Percentiles rank a stretch among this genome's conserved stretches.
phyloP scores from a whole-genome alignment of 176 grass and related monocot genomes.

The Metroxylon sagu region DNA sequence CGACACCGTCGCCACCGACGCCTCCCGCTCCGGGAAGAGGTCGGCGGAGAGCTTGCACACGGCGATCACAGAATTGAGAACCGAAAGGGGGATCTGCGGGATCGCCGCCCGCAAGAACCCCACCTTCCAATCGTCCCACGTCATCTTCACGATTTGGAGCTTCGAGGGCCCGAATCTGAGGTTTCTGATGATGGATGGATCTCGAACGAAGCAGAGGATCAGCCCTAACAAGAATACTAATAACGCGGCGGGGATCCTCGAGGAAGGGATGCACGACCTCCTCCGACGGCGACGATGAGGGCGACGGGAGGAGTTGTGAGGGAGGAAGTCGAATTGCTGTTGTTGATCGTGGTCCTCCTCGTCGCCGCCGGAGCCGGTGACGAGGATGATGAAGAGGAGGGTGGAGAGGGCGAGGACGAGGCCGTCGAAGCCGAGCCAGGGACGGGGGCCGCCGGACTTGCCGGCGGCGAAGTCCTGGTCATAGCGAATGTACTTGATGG shows the following conservation, averaged over 20 bases:
- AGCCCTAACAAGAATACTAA: slow-evolving; percentile 65
- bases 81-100: slow-evolving; percentile 76
- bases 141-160: slow-evolving; percentile 41
- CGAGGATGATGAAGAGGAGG: slow-evolving; percentile 62
- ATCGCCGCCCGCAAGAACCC: slow-evolving; percentile 67
- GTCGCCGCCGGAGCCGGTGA: slow-evolving; percentile 59
- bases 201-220: slow-evolving; percentile 61
- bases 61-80: slow-evolving; percentile 84
- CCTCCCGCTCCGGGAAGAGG: slow-evolving; percentile 52
- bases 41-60: slow-evolving; percentile 94
- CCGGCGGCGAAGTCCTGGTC: slow-evolving; percentile 58
- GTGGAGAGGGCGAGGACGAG: slow-evolving; percentile 57
- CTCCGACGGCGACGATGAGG: not conserved
- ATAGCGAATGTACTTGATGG: slow-evolving; percentile 82
- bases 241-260: slow-evolving; percentile 51
- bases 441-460: slow-evolving; percentile 37
- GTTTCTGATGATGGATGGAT: slow-evolving; percentile 48
- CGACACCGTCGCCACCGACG: slow-evolving; percentile 60
- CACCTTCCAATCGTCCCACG: slow-evolving; percentile 65
- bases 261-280: slow-evolving; percentile 9
- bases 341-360: slow-evolving; percentile 3
- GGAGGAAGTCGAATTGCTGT: not conserved
- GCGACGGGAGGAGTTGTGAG: too few relatives aligned
- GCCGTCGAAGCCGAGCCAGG: slow-evolving; percentile 63
- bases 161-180: slow-evolving; percentile 61